phyloP scores from a whole-genome alignment of 768 basidiomycete genomes.

The Amanita subjunquillea region DNA sequence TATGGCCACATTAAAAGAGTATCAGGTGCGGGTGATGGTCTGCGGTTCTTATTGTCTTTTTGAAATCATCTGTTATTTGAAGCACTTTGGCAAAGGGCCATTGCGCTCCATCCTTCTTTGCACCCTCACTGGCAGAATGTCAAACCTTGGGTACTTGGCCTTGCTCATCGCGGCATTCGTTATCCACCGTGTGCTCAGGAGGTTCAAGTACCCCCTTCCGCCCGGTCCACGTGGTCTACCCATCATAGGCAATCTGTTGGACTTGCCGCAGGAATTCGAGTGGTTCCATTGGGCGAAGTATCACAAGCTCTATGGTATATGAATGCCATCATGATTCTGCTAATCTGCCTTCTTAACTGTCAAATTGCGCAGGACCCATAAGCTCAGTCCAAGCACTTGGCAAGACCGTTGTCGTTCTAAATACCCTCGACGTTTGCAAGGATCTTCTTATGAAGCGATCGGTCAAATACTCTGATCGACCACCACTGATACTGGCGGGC shows the following conservation, averaged over 20 bases:
- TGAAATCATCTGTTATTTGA: too few species aligned
- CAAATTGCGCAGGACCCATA: slow-evolving; percentile 23
- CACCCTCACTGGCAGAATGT: neutral
- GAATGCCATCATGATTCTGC: neutral
- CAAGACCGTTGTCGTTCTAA: slow-evolving; percentile 33
- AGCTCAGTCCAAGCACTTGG: slow-evolving; percentile 27
- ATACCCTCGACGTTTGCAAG: slow-evolving; percentile 26
- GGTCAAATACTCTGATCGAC: slow-evolving; percentile 38
- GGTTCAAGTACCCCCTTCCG: neutral
- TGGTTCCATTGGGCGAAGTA: neutral
- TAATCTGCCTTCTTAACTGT: neutral
- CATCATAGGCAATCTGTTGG: neutral
- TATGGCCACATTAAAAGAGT: too few species aligned
- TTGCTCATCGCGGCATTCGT: neutral
- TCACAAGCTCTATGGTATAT: neutral
- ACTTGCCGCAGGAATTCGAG: neutral
- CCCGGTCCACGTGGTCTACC: neutral
- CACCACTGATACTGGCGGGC: slow-evolving; percentile 20
- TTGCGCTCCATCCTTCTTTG: too few species aligned
- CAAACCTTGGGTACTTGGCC: neutral
- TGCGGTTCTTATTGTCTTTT: too few species aligned
- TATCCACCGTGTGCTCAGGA: neutral
- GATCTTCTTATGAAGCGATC: slow-evolving; percentile 39
- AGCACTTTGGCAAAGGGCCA: too few species aligned
- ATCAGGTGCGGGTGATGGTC: too few species aligned